phyloP scores from a whole-genome alignment of 345 rosid species.

The Abelmoschus esculentus region DNA sequence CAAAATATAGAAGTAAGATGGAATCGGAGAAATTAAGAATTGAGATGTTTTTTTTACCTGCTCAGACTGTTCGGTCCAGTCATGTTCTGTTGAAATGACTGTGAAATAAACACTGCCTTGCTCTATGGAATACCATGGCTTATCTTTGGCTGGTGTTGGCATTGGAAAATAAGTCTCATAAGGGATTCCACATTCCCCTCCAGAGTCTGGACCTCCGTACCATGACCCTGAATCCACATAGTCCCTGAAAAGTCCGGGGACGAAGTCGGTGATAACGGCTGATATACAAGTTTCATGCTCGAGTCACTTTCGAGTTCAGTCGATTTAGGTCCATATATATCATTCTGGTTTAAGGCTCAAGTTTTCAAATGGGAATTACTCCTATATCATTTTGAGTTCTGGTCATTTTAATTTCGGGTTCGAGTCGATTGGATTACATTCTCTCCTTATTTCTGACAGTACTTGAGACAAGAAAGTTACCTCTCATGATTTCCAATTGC shows the following conservation, averaged over 20 bases:
- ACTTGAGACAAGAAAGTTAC: conserved; percentile 11
- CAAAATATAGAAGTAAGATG: background rate
- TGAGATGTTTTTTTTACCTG: conserved; percentile 27
- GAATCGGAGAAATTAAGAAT: background rate
- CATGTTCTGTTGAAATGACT: conserved; percentile 60
- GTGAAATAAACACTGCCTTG: conserved; percentile 51
- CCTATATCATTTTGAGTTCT: no score
- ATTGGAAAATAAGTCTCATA: conserved; percentile 65
- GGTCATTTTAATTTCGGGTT: no score
- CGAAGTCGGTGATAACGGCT: no score
- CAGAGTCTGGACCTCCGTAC: conserved; percentile 50
- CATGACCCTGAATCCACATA: conserved; percentile 37
- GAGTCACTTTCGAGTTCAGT: no score
- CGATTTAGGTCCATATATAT: no score
- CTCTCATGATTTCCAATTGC: conserved; percentile 76
- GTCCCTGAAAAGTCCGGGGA: conserved; percentile 31
- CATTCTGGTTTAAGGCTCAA: no score
- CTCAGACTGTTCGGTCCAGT: conserved; percentile 39
- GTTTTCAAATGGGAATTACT: no score
- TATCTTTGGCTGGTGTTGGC: conserved; percentile 55
- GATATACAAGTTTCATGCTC: no score
- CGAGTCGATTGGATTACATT: no score
- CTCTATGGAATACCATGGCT: conserved; percentile 73
- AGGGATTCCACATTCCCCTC: conserved; percentile 71
- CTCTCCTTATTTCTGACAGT: no score